Evolutionary conservation across 2,329 filamentous ascomycete genomes (phyloP).

Genomic region (Neopestalotiopsis sp.): DNA sequence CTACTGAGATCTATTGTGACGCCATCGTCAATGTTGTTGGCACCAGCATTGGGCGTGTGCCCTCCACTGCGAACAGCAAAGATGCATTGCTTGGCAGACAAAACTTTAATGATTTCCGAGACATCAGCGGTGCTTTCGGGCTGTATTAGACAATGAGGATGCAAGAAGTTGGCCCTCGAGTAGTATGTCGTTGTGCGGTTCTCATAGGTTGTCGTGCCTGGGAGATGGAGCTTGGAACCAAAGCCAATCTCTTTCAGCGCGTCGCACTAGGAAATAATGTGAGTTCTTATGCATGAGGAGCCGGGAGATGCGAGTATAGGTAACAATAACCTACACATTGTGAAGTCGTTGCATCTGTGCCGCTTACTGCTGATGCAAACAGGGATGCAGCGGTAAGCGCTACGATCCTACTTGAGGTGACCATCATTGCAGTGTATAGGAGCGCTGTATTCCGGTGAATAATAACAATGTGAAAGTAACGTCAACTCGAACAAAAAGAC

Average conservation of each 20-base stretch:
- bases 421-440: neutral
- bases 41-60: conserved; percentile 44
- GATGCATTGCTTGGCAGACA: neutral
- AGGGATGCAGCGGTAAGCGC: neutral
- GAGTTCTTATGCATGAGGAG: neutral
- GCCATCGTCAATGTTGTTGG: conserved; percentile 45
- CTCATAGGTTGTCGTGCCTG: neutral
- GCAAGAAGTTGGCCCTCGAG: neutral
- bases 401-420: neutral
- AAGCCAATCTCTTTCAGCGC: neutral
- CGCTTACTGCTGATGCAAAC: neutral
- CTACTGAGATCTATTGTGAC: conserved; percentile 46
- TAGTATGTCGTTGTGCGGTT: neutral
- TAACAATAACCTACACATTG: neutral
- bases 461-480: neutral
- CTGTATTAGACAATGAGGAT: conserved; percentile 3
- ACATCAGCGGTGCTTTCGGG: conserved; percentile 3
- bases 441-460: neutral
- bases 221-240: neutral
- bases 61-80: conserved; percentile 52
- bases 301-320: neutral
- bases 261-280: neutral
- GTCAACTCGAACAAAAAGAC: neutral
- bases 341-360: neutral
- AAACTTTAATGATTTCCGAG: neutral